Base-by-base conservation (phyloP, 768 basidiomycete species). In the Suillus subaureus region DNA sequence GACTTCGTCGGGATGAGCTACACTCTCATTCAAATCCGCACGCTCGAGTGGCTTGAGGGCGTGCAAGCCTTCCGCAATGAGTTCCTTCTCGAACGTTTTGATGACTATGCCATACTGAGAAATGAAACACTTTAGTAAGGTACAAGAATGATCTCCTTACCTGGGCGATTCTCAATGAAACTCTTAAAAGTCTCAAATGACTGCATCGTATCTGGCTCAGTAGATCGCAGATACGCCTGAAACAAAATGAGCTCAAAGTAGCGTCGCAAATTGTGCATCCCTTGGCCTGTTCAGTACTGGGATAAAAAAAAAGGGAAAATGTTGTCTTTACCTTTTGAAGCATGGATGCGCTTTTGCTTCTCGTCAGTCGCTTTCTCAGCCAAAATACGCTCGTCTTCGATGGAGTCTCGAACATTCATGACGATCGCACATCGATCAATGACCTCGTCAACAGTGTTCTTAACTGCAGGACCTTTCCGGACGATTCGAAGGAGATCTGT, bases 81-180 rank as follows among this genome's bases (percentile, higher is more conserved):
- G 83, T 67, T 99, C 97, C 66, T 93, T 94, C 79, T 96, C 89
- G 66, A 99, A 96, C 0, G 97, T 99, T 75, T 91, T 91, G 79
- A 99, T 95, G 16, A 99, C 97, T 92, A 65, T 52, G 42, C 31
- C 37, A 4, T n/a, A 21, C 31, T 61, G 37, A 64, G 64, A 40
- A 63, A 9, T 54, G 43, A 23, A 28, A 18, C 40, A 31, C n/a
- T n/a, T 39, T 13, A 39, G 42, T 35, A 37, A 51, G 37, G 51
- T 7, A 16, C 7, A 23, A 11, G n/a, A 42, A 6, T 13, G 6
- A 28, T 40, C 15, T 16, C 65, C 78, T 55, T 74, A 93, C 94
- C 95, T 69, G 97, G 97, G 52, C 93, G 83, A 68, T 87, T 86
- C 73, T 90, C 87, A 37, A 99, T 90, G 69, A 91, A 99, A 6